Evolutionary conservation across 768 basidiomycete genomes (phyloP).

Genomic region (Russula virescens): DNA sequence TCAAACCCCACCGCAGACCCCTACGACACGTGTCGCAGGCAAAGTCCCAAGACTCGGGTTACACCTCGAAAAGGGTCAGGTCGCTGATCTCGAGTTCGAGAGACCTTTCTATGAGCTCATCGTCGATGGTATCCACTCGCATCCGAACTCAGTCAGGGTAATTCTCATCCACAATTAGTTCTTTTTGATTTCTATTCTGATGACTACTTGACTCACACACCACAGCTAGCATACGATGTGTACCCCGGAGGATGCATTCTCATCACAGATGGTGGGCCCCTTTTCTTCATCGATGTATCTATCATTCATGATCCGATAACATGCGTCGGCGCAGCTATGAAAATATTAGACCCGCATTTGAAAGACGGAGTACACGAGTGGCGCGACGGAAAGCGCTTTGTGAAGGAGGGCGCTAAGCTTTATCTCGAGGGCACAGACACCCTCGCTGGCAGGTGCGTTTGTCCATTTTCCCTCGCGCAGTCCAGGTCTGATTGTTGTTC

Average conservation of each 20-base stretch:
- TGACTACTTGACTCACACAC: too few relatives aligned
- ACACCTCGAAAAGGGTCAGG: constrained; percentile 42
- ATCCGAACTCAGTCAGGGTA: constrained; percentile 85
- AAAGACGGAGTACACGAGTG: constrained; percentile 82
- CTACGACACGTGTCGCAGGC: constrained; percentile 25
- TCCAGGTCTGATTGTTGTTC: background rate
- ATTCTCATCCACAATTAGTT: constrained; percentile 27
- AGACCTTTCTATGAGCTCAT: constrained; percentile 86
- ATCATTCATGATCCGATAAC: background rate
- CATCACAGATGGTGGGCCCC: constrained; percentile 84
- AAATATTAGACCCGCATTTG: constrained; percentile 78
- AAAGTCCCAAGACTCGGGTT: constrained; percentile 27
- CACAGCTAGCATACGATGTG: constrained; percentile 73
- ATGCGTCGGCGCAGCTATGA: constrained; percentile 56
- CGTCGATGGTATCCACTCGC: constrained; percentile 86
- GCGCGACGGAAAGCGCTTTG: constrained; percentile 75
- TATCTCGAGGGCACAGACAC: constrained; percentile 83
- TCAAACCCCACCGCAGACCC: constrained; percentile 51
- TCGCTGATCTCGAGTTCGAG: constrained; percentile 44
- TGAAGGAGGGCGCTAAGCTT: constrained; percentile 76
- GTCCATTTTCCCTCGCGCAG: constrained; percentile 15
- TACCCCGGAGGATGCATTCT: constrained; percentile 83
- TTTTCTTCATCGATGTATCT: background rate
- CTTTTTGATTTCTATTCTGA: background rate
- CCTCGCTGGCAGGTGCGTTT: constrained; percentile 71